phyloP scores from a whole-genome alignment of 305 asterid species.

The Fraxinus sp. region DNA sequence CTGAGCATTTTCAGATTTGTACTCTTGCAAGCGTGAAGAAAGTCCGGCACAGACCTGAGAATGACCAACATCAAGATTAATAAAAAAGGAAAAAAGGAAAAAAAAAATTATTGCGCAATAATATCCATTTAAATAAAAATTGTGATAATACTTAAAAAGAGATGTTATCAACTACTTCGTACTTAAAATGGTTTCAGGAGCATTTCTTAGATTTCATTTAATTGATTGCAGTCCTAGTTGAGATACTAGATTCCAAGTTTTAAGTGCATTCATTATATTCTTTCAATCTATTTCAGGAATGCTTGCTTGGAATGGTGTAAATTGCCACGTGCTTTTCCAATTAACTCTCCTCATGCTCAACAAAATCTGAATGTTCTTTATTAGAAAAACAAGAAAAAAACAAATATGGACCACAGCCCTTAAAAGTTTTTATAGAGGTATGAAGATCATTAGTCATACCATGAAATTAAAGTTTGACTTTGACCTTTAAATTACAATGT shows the following conservation, averaged over 20 bases:
- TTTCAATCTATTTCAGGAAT: neutral
- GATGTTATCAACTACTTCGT: neutral
- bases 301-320: neutral
- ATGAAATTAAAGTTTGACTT: neutral
- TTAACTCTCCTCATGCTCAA: neutral
- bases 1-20: constrained; percentile 97
- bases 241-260: neutral
- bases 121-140: neutral
- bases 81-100: constrained; percentile 16
- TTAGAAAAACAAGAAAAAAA: neutral
- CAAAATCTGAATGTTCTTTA: neutral
- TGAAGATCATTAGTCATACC: neutral
- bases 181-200: neutral
- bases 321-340: neutral
- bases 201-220: neutral
- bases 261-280: neutral
- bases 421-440: neutral
- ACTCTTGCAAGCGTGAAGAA: constrained; percentile 97
- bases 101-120: neutral
- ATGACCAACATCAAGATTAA: constrained; percentile 23
- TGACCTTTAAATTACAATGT: neutral
- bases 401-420: neutral
- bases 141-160: neutral
- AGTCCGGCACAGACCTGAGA: constrained; percentile 98
- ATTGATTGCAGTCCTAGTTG: neutral